A percentile compares a stretch with the other conserved stretches of the same genome.
phyloP scores from a whole-genome alignment of 1,139 yeast species.

The Arxiozyma bovina region DNA sequence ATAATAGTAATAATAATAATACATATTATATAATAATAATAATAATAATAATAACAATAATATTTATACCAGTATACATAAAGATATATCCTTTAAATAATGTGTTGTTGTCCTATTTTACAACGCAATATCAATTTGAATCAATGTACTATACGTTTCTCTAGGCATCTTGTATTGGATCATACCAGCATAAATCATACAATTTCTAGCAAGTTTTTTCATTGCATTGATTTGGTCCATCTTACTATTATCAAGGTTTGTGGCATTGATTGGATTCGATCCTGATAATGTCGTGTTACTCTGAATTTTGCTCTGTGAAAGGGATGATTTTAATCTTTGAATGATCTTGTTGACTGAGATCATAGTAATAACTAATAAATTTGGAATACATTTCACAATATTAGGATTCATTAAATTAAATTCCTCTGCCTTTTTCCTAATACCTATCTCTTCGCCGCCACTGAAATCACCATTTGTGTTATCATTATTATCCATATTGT shows the following conservation, averaged over 20 bases:
- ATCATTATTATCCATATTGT: constrained; percentile 17
- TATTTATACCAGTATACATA: not conserved
- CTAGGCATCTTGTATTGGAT: constrained; percentile 92
- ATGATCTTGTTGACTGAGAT: constrained; percentile 59
- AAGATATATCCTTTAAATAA: not conserved
- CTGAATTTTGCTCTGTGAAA: not conserved
- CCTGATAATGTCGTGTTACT: not conserved
- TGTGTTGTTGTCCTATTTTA: constrained; percentile 2
- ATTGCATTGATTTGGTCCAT: constrained; percentile 49
- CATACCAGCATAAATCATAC: constrained; percentile 94
- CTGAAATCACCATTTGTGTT: constrained; percentile 36
- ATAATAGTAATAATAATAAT: not conserved
- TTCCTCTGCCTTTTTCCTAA: constrained; percentile 48
- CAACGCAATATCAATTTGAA: constrained; percentile 52
- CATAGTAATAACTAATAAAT: constrained; percentile 73
- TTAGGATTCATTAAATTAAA: constrained; percentile 57
- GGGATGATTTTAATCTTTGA: constrained; percentile 32
- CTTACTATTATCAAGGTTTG: constrained; percentile 35
- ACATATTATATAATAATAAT: not conserved
- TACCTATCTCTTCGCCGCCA: constrained; percentile 36
- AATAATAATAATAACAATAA: not conserved
- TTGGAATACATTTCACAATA: constrained; percentile 72
- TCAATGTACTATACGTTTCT: constrained; percentile 70
- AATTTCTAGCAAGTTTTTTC: constrained; percentile 65
- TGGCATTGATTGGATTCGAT: constrained; percentile 14